Evolutionary conservation across 352 stramenopile species (phyloP).

Genomic region (Phytophthora meadii): DNA sequence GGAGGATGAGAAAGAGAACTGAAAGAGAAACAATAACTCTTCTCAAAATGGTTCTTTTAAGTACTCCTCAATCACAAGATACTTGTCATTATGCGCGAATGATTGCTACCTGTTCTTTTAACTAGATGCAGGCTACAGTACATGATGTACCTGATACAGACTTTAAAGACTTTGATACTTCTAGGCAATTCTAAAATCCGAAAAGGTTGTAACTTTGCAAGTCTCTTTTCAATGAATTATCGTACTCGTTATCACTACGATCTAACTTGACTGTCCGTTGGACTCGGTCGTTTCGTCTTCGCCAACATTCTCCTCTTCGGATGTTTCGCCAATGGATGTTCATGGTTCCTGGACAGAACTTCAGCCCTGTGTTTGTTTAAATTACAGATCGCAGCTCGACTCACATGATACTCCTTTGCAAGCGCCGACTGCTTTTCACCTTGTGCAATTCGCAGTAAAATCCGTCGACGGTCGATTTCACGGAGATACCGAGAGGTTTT

Average conservation of each 20-base stretch:
- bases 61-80: conserved; percentile 23
- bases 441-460: conserved; percentile 62
- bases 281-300: conserved; percentile 7
- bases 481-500: conserved; percentile 73
- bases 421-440: conserved; percentile 71
- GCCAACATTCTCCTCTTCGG: conserved; percentile 48
- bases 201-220: too few species aligned
- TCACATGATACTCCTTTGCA: conserved; percentile 76
- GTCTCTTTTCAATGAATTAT: too few species aligned
- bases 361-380: conserved; percentile 68
- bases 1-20: background rate
- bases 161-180: too few species aligned
- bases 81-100: conserved; percentile 16
- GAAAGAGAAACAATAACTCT: background rate
- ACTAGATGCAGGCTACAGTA: too few species aligned
- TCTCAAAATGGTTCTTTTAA: background rate
- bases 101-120: too few species aligned
- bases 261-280: conserved; percentile 8
- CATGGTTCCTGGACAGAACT: conserved; percentile 55
- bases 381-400: conserved; percentile 72
- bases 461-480: conserved; percentile 68
- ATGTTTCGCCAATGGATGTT: conserved; percentile 69
- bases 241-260: background rate
- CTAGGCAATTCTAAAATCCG: too few species aligned
- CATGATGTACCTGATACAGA: too few species aligned